A percentile compares a stretch with the other conserved stretches of the same genome.
phyloP scores from a whole-genome alignment of 345 rosid genomes.

The Lepidium didymum region DNA sequence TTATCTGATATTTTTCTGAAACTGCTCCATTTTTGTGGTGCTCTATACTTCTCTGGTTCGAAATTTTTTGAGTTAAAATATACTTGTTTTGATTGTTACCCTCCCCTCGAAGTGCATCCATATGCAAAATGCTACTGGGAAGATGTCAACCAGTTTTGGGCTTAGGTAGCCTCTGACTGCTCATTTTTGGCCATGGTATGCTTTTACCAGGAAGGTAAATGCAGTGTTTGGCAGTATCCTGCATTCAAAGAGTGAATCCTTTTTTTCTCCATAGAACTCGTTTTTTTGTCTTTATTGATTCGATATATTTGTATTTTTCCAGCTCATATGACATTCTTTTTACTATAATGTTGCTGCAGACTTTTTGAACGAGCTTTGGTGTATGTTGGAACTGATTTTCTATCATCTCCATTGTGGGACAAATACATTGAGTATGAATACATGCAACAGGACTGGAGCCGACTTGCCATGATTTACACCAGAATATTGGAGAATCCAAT shows the following conservation, averaged over 20 bases:
- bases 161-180: slow-evolving; percentile 92
- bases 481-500: slow-evolving; percentile 81
- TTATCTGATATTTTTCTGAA: slow-evolving; percentile 31
- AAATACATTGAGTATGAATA: slow-evolving; percentile 92
- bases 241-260: slow-evolving; percentile 62
- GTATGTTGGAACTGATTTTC: slow-evolving; percentile 87
- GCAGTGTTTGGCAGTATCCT: slow-evolving; percentile 69
- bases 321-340: slow-evolving; percentile 18
- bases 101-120: slow-evolving; percentile 57
- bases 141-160: slow-evolving; percentile 81
- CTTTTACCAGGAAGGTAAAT: slow-evolving; percentile 90
- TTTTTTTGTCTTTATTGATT: slow-evolving; percentile 33
- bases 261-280: slow-evolving; percentile 44
- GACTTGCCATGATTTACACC: slow-evolving; percentile 68
- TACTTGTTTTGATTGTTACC: slow-evolving; percentile 52
- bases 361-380: slow-evolving; percentile 88
- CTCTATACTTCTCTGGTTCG: slow-evolving; percentile 18
- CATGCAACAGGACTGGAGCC: slow-evolving; percentile 83
- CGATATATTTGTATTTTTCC: slow-evolving; percentile 26
- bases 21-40: slow-evolving; percentile 20
- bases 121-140: slow-evolving; percentile 93
- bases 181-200: slow-evolving; percentile 76
- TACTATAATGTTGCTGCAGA: slow-evolving; percentile 38
- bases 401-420: slow-evolving; percentile 82
- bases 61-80: slow-evolving; percentile 22